phyloP scores from a whole-genome alignment of 2,329 filamentous ascomycete genomes.

The Diaporthe velutina region DNA sequence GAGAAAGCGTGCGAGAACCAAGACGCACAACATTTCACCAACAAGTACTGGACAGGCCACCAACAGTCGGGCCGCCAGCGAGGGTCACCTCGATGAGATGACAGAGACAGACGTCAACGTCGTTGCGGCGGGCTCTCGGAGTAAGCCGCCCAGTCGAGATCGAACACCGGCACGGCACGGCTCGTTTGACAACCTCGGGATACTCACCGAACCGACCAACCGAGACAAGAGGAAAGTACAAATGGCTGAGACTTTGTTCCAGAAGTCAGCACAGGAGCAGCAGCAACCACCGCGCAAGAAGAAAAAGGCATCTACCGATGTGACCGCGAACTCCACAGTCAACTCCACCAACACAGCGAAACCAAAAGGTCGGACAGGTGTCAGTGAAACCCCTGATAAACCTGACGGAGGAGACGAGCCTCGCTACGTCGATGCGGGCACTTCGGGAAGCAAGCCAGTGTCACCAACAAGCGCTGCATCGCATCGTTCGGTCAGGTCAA shows the following conservation, averaged over 20 bases:
- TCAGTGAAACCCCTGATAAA: slow-evolving; percentile 42
- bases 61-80: slow-evolving; percentile 74
- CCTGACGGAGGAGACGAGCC: slow-evolving; percentile 53
- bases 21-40: slow-evolving; percentile 68
- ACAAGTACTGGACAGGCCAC: slow-evolving; percentile 73
- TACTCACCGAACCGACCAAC: slow-evolving; percentile 74
- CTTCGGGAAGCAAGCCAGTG: slow-evolving; percentile 65
- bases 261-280: slow-evolving; percentile 71
- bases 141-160: slow-evolving; percentile 77
- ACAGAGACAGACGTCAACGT: slow-evolving; percentile 66
- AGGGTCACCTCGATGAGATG: slow-evolving; percentile 69
- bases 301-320: slow-evolving; percentile 73
- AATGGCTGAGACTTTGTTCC: slow-evolving; percentile 74
- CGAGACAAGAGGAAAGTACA: slow-evolving; percentile 77
- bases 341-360: slow-evolving; percentile 44
- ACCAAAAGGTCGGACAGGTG: slow-evolving; percentile 42
- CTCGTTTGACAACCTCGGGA: slow-evolving; percentile 70
- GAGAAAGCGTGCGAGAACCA: slow-evolving; percentile 68
- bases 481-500: slow-evolving; percentile 48
- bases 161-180: slow-evolving; percentile 72
- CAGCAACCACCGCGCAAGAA: slow-evolving; percentile 64
- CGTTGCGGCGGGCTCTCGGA: slow-evolving; percentile 65
- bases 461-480: slow-evolving; percentile 62
- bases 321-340: slow-evolving; percentile 49
- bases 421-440: slow-evolving; percentile 66